These are phyloP conservation scores for Candida schatavii DNA, from an alignment of 805 yeast genomes.

Conservation along the genomic window DNA sequence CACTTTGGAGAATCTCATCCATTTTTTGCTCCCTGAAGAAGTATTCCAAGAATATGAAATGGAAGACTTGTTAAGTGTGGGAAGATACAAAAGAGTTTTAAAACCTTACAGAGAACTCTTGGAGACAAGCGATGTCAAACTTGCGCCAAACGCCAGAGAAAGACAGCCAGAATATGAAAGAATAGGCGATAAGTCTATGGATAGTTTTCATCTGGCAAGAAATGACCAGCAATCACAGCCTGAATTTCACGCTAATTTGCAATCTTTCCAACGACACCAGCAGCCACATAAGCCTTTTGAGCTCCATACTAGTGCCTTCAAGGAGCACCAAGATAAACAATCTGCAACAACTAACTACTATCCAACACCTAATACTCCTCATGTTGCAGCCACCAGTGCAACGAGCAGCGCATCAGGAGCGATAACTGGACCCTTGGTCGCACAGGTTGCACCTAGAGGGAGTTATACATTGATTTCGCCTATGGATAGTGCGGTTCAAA, in stretches of 20 bases:
- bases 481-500: background rate
- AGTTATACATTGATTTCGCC: background rate
- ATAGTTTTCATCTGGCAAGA: background rate
- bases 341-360: background rate
- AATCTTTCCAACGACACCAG: slow-evolving; percentile 2
- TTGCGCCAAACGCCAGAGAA: slow-evolving; percentile 1
- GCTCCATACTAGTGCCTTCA: background rate
- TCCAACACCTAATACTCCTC: background rate
- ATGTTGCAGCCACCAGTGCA: background rate
- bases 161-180: background rate
- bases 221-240: background rate
- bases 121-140: slow-evolving; percentile 1
- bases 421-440: background rate
- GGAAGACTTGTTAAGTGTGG: slow-evolving; percentile 13
- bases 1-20: slow-evolving; percentile 28
- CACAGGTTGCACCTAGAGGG: background rate
- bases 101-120: slow-evolving; percentile 4
- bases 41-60: slow-evolving; percentile 14
- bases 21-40: slow-evolving; percentile 27
- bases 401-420: too few species aligned
- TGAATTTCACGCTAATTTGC: slow-evolving; percentile 3
- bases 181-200: background rate
- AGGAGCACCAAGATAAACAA: background rate
- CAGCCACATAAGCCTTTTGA: slow-evolving; percentile 4
- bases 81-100: slow-evolving; percentile 2